phyloP scores from a whole-genome alignment of 306 rosid genomes.

The Quercus parvula region DNA sequence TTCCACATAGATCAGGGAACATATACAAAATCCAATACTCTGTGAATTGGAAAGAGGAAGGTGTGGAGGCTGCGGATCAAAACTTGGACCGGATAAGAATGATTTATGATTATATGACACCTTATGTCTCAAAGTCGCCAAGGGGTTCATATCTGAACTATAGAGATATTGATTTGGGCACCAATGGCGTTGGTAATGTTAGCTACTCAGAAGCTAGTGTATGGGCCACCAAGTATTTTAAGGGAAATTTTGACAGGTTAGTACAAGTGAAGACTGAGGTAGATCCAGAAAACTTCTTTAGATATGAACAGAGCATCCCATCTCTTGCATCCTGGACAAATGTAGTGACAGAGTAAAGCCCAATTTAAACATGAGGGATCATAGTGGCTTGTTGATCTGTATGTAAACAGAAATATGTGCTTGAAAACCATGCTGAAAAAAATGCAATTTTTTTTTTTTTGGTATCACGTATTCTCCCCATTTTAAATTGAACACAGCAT shows the following conservation, averaged over 20 bases:
- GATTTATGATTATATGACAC: slow-evolving; percentile 61
- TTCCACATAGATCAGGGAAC: slow-evolving; percentile 78
- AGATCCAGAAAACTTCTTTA: slow-evolving; percentile 63
- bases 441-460: no score
- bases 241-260: slow-evolving; percentile 57
- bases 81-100: slow-evolving; percentile 38
- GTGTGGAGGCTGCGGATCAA: slow-evolving; percentile 24
- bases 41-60: slow-evolving; percentile 59
- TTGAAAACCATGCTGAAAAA: no score
- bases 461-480: no score
- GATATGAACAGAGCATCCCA: slow-evolving; percentile 72
- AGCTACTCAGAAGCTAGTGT: slow-evolving; percentile 46
- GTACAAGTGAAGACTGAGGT: slow-evolving; percentile 51
- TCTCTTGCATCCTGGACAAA: slow-evolving; percentile 30
- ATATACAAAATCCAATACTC: slow-evolving; percentile 63
- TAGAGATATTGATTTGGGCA: slow-evolving; percentile 72
- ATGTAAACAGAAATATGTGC: no score
- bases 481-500: no score
- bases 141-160: slow-evolving; percentile 69
- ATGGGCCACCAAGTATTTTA: slow-evolving; percentile 73
- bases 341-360: slow-evolving; percentile 24
- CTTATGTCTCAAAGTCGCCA: slow-evolving; percentile 58
- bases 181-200: slow-evolving; percentile 44
- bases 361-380: neutral
- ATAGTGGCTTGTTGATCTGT: no score